Conservation (phyloP, 495 filamentous ascomycete genomes). For the Daldinia concentrica region DNA sequence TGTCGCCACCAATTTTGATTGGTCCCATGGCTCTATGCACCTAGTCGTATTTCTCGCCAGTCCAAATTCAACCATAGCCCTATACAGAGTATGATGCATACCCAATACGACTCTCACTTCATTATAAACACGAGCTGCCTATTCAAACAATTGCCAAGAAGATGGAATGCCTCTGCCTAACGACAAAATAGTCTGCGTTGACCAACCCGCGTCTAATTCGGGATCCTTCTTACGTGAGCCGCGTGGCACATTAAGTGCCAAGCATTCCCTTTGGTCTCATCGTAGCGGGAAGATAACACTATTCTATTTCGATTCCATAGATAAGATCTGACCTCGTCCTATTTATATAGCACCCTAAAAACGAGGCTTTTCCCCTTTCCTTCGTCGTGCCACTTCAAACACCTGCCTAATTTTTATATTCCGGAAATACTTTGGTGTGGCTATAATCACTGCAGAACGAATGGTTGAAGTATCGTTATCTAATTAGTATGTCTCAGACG, state of each 20-base stretch:
- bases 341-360: constrained; percentile 7
- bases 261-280: constrained; percentile 8
- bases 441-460: background rate
- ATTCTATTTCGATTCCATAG: background rate
- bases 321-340: background rate
- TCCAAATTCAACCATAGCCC: background rate
- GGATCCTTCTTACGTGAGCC: constrained; percentile 2
- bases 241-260: constrained; percentile 8
- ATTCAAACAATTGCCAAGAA: constrained; percentile 5
- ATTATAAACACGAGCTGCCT: background rate
- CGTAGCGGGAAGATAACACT: background rate
- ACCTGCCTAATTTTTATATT: background rate
- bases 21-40: background rate
- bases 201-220: background rate
- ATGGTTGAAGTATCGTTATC: background rate
- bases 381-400: background rate
- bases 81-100: constrained; percentile 1
- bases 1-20: background rate
- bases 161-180: background rate
- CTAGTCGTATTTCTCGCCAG: background rate
- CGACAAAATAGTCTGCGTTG: background rate
- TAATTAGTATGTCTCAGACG: background rate
- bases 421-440: background rate
- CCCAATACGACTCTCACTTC: background rate
- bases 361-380: background rate